Conservation (phyloP, 768 basidiomycete species). For the Mycena capillaripes region DNA sequence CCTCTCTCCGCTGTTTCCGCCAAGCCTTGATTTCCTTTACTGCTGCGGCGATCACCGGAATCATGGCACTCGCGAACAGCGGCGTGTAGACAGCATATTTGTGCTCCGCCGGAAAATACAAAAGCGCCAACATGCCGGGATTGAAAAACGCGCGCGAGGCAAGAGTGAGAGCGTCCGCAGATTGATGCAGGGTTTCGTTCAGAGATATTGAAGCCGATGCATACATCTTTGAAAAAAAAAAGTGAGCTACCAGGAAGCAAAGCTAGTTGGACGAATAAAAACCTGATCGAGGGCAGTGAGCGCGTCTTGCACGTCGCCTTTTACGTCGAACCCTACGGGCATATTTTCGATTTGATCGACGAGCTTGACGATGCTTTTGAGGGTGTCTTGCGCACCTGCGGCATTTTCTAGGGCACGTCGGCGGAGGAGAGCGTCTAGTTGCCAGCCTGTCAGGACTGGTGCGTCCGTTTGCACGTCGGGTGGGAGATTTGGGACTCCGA, state of each 20-base stretch:
- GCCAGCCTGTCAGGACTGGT: constrained; percentile 74
- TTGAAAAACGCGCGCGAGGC: constrained; percentile 95
- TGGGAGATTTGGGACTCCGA: constrained; percentile 82
- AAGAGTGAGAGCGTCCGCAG: constrained; percentile 71
- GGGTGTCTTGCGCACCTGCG: constrained; percentile 76
- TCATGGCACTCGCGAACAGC: constrained; percentile 90
- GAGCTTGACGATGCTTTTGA: constrained; percentile 86
- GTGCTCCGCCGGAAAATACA: constrained; percentile 98
- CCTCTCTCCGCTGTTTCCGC: constrained; percentile 52
- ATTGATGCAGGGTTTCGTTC: constrained; percentile 64
- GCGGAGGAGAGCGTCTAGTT: constrained; percentile 84
- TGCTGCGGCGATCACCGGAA: constrained; percentile 84
- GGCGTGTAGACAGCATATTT: constrained; percentile 98
- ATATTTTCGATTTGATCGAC: constrained; percentile 92
- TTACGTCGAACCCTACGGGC: constrained; percentile 88
- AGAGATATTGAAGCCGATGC: constrained; percentile 18
- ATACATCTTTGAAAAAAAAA: constrained; percentile 14
- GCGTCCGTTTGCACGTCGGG: constrained; percentile 49
- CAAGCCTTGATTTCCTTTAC: constrained; percentile 81
- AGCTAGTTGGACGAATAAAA: constrained; percentile 24
- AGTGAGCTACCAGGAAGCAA: not conserved
- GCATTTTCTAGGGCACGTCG: constrained; percentile 79
- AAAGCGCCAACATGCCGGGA: constrained; percentile 93
- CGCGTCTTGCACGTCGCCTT: constrained; percentile 76
- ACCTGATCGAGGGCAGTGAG: constrained; percentile 84